Evolutionary conservation across 345 rosid species (phyloP), one percentile per base, ranked within the genome.

Genomic region (Salix exigua): DNA sequence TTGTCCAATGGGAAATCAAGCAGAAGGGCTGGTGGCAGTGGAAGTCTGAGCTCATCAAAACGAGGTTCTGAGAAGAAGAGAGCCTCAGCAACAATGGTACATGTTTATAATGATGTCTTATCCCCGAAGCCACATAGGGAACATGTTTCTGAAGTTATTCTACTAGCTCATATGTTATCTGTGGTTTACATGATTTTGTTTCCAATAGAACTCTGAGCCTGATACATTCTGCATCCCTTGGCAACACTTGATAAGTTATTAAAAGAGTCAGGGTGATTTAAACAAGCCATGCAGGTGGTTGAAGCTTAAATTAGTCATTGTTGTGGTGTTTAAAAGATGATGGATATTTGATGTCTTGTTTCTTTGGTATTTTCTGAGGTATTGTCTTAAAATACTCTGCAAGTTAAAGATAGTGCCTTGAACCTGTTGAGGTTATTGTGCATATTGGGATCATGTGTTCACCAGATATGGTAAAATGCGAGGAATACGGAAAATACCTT

Each of bases 21-120:
- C 75, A 80, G 91, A 85, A 85, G 88, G 79, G 85, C 87, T 68
- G 80, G 70, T 82, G 82, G 89, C 70, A 73, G 82, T 46, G 83
- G 87, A 73, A 84, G 79, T 79, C 79, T 84, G 42, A 68, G 86
- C 73, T 88, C 91, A 44, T 83, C 86, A 12, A 89, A 89, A 82
- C 83, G 89, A 67, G 86, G 82, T 73, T 86, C 88, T 82, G 92
- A 87, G 53, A 91, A 84, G 86, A 88, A 85, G 80, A 79, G 83
- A 71, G 79, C 28, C 75, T 86, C 91, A 31, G 83, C 88, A 60
- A 80, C 78, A 68, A 87, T 86, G 91, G 89, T 88, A 84, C 55
- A 53, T 46, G 19, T n/a, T 62, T 35, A 28, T 12, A 40, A 76
- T 50, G 10, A 14, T 37, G 10, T 42, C 33, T 8, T 23, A 64